Base-by-base conservation (phyloP, 441 rosid genomes). In the Populus hybrid region DNA sequence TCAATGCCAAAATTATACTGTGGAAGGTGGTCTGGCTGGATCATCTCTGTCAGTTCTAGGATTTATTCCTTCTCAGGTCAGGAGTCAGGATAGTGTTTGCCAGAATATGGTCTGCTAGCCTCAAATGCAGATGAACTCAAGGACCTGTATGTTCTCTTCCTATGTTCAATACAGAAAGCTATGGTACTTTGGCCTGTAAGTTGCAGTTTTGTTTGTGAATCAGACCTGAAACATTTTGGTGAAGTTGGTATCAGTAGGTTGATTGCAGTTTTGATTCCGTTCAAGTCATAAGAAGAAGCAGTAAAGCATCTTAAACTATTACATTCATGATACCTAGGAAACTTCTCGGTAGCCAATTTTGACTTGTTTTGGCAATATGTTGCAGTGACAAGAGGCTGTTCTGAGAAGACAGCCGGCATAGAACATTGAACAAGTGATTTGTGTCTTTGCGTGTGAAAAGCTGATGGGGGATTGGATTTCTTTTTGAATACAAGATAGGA, bases 261-360 rank as follows among this genome's bases (percentile, higher is more conserved):
- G 57, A 34, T 63, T 64, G 59, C 64, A 61, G 57, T 46, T 36
- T 23, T 28, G 16, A 63, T 21, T 8, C n/a, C 59, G 20, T 14
- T 46, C 20, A 14, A 24, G 59, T 12, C 20, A 1, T 18, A 3
- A 18, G 67, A 20, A 59, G 28, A 8, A 59, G 16, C 38, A 16
- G 23, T 34, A 36, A 10, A 64, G 24, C 8, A 21, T 34, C 63
- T 61, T 28, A 24, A 74, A 35, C 42, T 14, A 24, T 2, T 61
- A 21, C 18, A 36, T 21, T 12, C 14, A 68, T 36, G 11, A 73
- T 63, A 35, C 14, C 70, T 63, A 74, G 61, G 70, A 64, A 69
- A 69, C 70, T 57, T 35, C 70, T 38, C 10, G 23, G 35, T 7
- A 4, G 61, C 61, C 70, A 74, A 65, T 36, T 38, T 74, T 75